Evolutionary conservation across 2,329 filamentous ascomycete species (phyloP), one percentile per base, ranked within the genome.

Genomic region (Neofusicoccum cordaticola): DNA sequence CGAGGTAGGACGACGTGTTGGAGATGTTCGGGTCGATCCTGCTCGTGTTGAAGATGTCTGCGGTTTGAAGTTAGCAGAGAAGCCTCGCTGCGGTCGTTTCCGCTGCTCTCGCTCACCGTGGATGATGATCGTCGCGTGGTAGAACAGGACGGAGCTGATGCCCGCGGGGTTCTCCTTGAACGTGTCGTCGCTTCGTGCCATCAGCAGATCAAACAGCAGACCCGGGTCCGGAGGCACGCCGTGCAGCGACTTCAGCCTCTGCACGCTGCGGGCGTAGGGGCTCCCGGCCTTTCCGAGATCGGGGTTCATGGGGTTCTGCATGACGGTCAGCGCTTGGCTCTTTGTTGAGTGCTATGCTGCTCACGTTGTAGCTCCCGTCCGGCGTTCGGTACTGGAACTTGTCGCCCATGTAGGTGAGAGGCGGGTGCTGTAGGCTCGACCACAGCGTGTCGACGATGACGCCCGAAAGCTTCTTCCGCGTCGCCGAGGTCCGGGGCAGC

Each of bases 301-400:
- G 1, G 82, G 82, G 45, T 75, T 69, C 78, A 80, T 82, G 4
- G 78, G 80, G 67, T 82, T 84, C 57, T 61, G 57, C 7, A 17
- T 2, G 0, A 0, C 0, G 1, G 13, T 92, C 78, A 69, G 82
- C 80, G 0, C 90, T 90, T 63, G 86, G 82, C 68, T 5, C 85
- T 82, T 5, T 88, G 85, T 1, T 1, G 11, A 3, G 0, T 3
- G 4, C 1, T 0, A 0, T 2, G 7, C 7, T 5, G 35, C 70
- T 92, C 92, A 80, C 68, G 68, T 92, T 93, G 75, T 86, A 84
- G 0, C 86, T 89, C 0, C 90, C 90, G 78, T 93, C 90, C 0
- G 89, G 84, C 60, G 83, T 84, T 13, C 90, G 84, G 71, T 91
- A 93, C 68, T 83, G 81, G 71, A 83, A 88, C 64, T 89, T 79